Percentiles rank a stretch among this genome's conserved stretches.
These are phyloP conservation scores for Phyllosticta ampelicida DNA, from an alignment of 2,329 filamentous ascomycete genomes.

Conservation along the genomic window DNA sequence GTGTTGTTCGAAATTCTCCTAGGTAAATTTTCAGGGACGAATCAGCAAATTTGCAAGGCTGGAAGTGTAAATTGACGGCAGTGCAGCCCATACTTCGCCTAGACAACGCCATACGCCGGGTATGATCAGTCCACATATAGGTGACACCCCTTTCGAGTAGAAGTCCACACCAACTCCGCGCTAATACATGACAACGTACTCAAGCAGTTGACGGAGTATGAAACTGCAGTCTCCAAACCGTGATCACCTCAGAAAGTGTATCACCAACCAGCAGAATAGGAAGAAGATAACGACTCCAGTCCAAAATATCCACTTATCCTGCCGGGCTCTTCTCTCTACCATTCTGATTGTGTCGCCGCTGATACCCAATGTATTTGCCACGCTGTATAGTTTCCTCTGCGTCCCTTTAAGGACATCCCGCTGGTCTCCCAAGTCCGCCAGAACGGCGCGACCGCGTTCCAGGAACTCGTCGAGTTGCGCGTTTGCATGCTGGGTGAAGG, in stretches of 20 bases:
- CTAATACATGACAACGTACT: not conserved
- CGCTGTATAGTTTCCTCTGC: conserved; percentile 79
- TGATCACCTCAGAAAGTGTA: conserved; percentile 64
- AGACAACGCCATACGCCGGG: not conserved
- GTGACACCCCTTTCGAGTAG: not conserved
- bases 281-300: conserved; percentile 79
- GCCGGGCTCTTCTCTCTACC: conserved; percentile 81
- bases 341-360: conserved; percentile 95
- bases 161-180: conserved; percentile 3
- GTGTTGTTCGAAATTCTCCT: not conserved
- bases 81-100: not conserved
- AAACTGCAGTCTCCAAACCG: not conserved
- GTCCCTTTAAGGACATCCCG: conserved; percentile 92
- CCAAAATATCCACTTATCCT: conserved; percentile 98
- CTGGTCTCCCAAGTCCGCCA: conserved; percentile 81
- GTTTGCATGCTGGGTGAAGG: conserved; percentile 74
- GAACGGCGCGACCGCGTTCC: conserved; percentile 77
- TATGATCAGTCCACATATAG: not conserved
- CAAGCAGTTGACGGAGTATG: not conserved
- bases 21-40: not conserved
- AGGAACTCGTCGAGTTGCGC: conserved; percentile 87
- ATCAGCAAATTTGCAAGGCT: not conserved
- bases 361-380: conserved; percentile 86
- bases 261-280: conserved; percentile 78
- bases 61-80: not conserved